Conservation (phyloP, 306 rosid species). For the Mimosa bimucronata region DNA sequence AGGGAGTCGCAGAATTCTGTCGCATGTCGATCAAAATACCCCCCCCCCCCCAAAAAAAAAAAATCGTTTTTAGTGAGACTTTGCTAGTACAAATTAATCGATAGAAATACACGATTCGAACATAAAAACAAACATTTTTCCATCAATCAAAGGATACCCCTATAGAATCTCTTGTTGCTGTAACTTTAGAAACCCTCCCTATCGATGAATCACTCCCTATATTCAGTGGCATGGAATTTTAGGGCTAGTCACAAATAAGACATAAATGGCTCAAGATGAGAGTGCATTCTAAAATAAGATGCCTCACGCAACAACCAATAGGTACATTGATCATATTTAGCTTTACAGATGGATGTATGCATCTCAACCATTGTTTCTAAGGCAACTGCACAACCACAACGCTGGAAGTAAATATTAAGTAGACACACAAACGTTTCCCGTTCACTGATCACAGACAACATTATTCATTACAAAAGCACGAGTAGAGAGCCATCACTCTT, state of each 20-base stretch:
- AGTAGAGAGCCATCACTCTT: constrained; percentile 30
- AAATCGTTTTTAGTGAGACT: no score
- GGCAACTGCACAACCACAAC: constrained; percentile 26
- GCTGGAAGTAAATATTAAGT: constrained; percentile 17
- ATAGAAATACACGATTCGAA: no score
- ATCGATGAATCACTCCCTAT: no score
- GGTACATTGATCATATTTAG: not conserved
- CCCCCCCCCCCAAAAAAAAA: no score
- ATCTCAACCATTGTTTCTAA: not conserved
- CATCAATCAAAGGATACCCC: no score
- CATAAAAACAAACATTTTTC: no score
- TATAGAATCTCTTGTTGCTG: no score
- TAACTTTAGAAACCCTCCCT: no score
- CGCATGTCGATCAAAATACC: no score
- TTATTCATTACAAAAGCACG: constrained; percentile 34
- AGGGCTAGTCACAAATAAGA: not conserved
- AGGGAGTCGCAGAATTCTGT: no score
- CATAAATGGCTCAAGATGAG: not conserved
- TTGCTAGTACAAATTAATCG: no score
- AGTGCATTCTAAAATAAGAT: not conserved
- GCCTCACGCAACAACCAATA: not conserved
- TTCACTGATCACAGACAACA: constrained; percentile 2
- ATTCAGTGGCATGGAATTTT: not conserved
- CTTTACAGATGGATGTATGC: not conserved
- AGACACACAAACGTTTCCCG: not conserved